Base-by-base conservation (phyloP, 164 flowering plant genomes). In the Pachysandra terminalis region DNA sequence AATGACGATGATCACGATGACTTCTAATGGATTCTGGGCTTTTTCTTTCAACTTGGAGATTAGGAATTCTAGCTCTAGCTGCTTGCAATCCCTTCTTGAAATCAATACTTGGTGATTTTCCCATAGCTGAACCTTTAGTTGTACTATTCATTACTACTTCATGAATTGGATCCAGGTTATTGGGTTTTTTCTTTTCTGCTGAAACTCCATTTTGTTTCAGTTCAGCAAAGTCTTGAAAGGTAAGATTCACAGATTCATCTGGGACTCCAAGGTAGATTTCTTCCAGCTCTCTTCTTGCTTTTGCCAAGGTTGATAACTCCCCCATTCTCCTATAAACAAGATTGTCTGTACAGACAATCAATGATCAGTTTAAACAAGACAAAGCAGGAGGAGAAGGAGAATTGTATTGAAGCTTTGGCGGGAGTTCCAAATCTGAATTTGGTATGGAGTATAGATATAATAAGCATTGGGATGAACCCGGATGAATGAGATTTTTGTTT, bases 241-340 rank as follows among this genome's bases (percentile, higher is more conserved):
- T 85, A 56, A 87, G 86, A 69, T 90, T 85, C 1, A 87, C 92
- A 0, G 92, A 86, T 1, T 90, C 96, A 65, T 90, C 92, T 2
- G 91, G 92, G 23, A 87, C 75, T 7, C 92, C 96, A 9, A 69
- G 61, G 54, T 89, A 87, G 70, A 87, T 45, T 16, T 86, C 88
- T 70, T 90, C 90, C 10, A 87, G 88, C 80, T 86, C 89, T 48
- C 61, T 69, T 64, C 78, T 80, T 52, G 91, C 91, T 67, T 78
- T 86, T 5, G 51, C 15, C 17, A 45, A 45, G 14, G 51, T 45
- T 45, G 10, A 5, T 13, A 45, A 5, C 16, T 45, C 51, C 51
- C 51, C 51, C 51, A 45, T 45, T 45, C 37, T 32, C 7, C 37
- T 32, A 3, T 7, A 32, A 7, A 7, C 7, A 7, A 3, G 37